Evolutionary conservation across 2,329 filamentous ascomycete genomes (phyloP), one percentile per base, ranked within the genome.

Genomic region (Nothomitra cinnamomea): DNA sequence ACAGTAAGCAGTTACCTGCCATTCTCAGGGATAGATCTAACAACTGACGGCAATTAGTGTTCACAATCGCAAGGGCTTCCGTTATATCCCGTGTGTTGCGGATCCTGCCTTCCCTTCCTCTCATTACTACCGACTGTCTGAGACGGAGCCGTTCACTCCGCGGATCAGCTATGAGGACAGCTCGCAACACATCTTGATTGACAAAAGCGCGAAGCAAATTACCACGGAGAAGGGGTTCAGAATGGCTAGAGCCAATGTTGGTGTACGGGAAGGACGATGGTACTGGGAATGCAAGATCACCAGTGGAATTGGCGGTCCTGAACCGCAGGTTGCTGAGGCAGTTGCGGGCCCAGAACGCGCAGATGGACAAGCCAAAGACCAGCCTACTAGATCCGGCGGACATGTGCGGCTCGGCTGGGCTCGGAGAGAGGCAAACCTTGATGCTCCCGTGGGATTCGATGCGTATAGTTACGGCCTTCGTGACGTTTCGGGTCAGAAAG

Each of bases 261-360:
- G 85, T 22, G 85, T 89, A 3, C 76, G 92, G 47, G 86, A 96
- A 67, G 92, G 92, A 0, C 79, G 85, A 32, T 87, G 87, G 73
- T 98, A 94, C 67, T 98, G 88, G 74, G 92, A 98, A 68, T 88
- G 90, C 67, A 89, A 85, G 62, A 80, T 98, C 53, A 82, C 89
- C 8, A 80, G 82, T 58, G 92, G 92, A 36, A 80, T 86, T 64
- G 64, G 7, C 61, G 24, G 45, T 10, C 15, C 45, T 17, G 45
- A 35, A 28, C 45, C 5, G 8, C 64, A 42, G 60, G 64, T 6
- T 51, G 49, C 56, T 58, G 45, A 61, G 59, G 55, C 54, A 55
- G 52, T 57, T 57, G 3, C 45, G 58, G 58, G 10, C 15, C 55
- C 56, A 40, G n/a, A n/a, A n/a, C n/a, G n/a, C n/a, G n/a, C n/a